Conservation (phyloP, 208 protist species). For the Acanthamoeba castellanii region DNA sequence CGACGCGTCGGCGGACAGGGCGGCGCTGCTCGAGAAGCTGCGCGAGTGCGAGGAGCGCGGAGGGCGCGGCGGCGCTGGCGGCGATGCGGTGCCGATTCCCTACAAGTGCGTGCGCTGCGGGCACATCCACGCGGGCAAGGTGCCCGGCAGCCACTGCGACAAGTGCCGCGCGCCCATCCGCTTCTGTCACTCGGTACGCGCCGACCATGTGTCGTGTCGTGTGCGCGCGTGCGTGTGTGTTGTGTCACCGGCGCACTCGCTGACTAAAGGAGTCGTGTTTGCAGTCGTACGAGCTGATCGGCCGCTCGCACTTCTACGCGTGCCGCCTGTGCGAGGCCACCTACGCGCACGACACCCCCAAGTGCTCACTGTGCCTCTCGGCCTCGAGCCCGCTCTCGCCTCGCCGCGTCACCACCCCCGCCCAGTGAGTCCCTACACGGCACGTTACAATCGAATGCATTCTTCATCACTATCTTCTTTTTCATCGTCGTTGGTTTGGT, state of each 20-base stretch:
- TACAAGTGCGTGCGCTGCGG: slow-evolving; percentile 47
- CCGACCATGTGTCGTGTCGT: neutral
- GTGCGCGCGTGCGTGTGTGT: neutral
- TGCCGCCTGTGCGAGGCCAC: slow-evolving; percentile 49
- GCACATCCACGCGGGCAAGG: neutral
- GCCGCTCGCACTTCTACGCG: neutral
- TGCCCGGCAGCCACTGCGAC: neutral
- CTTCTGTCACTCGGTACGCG: slow-evolving; percentile 14
- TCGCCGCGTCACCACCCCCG: neutral
- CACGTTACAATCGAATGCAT: too few relatives aligned
- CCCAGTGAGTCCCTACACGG: too few relatives aligned
- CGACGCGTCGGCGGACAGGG: neutral
- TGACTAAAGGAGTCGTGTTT: neutral
- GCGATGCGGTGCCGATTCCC: slow-evolving; percentile 9
- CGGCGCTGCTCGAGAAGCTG: neutral
- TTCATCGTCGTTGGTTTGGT: too few relatives aligned
- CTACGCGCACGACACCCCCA: slow-evolving; percentile 35
- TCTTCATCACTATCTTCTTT: neutral
- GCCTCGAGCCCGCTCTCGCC: slow-evolving; percentile 2
- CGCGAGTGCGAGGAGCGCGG: slow-evolving; percentile 2
- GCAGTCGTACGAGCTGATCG: slow-evolving; percentile 42
- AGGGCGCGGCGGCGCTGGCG: neutral
- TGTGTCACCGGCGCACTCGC: too few relatives aligned
- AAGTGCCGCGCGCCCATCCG: slow-evolving; percentile 47
- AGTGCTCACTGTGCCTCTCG: slow-evolving; percentile 6